Percentiles rank a stretch among this genome's conserved stretches.
Conservation (phyloP, 2,329 filamentous ascomycete genomes). For the Endoconidiophora polonica region DNA sequence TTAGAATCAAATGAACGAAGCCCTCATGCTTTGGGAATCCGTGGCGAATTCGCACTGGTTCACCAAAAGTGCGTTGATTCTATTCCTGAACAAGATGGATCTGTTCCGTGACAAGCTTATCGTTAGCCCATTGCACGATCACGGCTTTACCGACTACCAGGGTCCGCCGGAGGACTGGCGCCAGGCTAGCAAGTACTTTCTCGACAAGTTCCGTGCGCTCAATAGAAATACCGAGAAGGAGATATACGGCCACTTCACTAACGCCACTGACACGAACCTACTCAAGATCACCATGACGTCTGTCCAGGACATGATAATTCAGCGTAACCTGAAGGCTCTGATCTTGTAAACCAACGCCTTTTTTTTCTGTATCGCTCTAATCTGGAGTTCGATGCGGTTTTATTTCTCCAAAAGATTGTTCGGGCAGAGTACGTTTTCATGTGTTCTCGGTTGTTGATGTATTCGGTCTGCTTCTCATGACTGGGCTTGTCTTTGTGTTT, state of each 20-base stretch:
- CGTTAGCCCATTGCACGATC: conserved; percentile 52
- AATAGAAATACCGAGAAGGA: conserved; percentile 52
- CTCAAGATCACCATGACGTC: conserved; percentile 76
- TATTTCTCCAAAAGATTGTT: no score
- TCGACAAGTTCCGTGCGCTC: conserved; percentile 62
- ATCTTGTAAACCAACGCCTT: conserved; percentile 38
- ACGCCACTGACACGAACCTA: conserved; percentile 51
- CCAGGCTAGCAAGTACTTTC: conserved; percentile 63
- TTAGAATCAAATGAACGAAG: conserved; percentile 84
- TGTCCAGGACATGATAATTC: conserved; percentile 77
- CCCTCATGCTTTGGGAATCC: conserved; percentile 72
- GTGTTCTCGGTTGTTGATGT: no score
- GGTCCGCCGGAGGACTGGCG: conserved; percentile 56
- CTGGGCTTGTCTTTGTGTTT: background rate
- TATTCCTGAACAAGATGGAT: conserved; percentile 81
- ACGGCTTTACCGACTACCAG: conserved; percentile 64
- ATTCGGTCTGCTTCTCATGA: no score
- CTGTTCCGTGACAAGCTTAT: conserved; percentile 63
- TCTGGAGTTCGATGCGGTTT: background rate
- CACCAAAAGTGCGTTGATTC: conserved; percentile 61
- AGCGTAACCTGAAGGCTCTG: conserved; percentile 64
- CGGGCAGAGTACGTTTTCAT: no score
- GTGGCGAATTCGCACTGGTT: conserved; percentile 81
- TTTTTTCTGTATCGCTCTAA: background rate
- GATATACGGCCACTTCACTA: conserved; percentile 46